Evolutionary conservation across 2,329 filamentous ascomycete species (phyloP).

Genomic region (Akanthomyces dipterigenus): DNA sequence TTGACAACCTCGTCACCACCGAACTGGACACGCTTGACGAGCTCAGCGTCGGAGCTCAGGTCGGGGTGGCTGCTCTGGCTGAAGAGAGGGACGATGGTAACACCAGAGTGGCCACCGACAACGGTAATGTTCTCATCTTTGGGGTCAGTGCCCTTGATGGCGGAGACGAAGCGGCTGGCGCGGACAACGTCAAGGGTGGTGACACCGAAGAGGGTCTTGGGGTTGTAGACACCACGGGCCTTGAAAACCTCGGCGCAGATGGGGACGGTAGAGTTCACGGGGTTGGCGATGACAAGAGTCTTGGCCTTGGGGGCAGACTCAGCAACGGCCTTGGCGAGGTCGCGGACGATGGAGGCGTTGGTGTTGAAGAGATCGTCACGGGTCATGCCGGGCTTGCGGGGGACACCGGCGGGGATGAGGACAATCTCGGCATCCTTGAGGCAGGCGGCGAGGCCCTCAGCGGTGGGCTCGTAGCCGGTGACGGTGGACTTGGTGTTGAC

Average conservation of each 20-base stretch:
- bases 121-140: constrained; percentile 92
- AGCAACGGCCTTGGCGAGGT: constrained; percentile 91
- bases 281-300: constrained; percentile 97
- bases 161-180: constrained; percentile 93
- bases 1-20: constrained; percentile 98
- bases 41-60: constrained; percentile 69
- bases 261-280: constrained; percentile 98
- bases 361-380: constrained; percentile 99
- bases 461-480: constrained; percentile 76
- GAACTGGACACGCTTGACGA: constrained; percentile 95
- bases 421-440: constrained; percentile 89
- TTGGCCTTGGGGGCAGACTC: constrained; percentile 86
- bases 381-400: constrained; percentile 99
- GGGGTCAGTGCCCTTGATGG: constrained; percentile 87
- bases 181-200: constrained; percentile 98
- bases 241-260: constrained; percentile 98
- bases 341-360: constrained; percentile 98
- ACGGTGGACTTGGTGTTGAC: constrained; percentile 98
- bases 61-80: constrained; percentile 85
- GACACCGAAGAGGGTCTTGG: constrained; percentile 97
- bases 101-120: constrained; percentile 92
- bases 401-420: constrained; percentile 95
- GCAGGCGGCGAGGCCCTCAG: constrained; percentile 67
- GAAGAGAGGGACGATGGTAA: constrained; percentile 97
- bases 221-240: constrained; percentile 92